Base-by-base conservation (phyloP, 208 protist genomes). In the Novymonas esmeraldas region DNA sequence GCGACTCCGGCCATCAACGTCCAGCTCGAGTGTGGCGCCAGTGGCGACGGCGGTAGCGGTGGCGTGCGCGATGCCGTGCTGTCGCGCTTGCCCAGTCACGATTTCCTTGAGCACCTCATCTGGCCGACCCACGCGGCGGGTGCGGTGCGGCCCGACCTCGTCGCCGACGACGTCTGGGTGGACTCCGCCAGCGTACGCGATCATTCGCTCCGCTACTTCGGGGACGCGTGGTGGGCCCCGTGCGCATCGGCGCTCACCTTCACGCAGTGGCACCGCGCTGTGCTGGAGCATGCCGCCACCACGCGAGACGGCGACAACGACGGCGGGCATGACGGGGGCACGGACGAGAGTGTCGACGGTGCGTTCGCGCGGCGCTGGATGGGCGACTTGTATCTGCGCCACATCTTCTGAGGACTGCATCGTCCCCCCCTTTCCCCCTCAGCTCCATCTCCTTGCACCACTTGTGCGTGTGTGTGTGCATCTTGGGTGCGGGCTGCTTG, bases 111-210 rank as follows among this genome's bases (percentile, higher is more conserved):
- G 42, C 64, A 67, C 57, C 67, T 81, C 22, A 78, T 81, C 26
- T 76, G 44, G 44, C 70, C 68, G 0, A 68, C 60, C 11, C 52
- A 42, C 1, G 64, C 44, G 14, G 62, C 60, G 11, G 65, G 59
- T 20, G 74, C 69, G 2, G 42, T 13, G 24, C 41, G 77, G 5
- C 77, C 52, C 4, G 39, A 55, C 0, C 10, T 79, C 6, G n/a
- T 28, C 16, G 52, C 79, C 2, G 85, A 88, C 13, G 63, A 49
- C 16, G 80, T 79, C 31, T 92, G 85, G 81, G 13, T 92, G n/a
- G 76, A 82, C 45, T 66, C 46, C 0, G 50, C 18, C 0, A 68
- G 69, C 3, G 60, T 82, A 64, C 26, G 28, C 3, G 33, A 58
- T 49, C 74, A 66, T 26, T 4, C 34, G 9, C 54, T 92, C 10